Evolutionary conservation across 768 basidiomycete genomes (phyloP), one percentile per base, ranked within the genome.

Genomic region (Strobilomyces echinocephalus): DNA sequence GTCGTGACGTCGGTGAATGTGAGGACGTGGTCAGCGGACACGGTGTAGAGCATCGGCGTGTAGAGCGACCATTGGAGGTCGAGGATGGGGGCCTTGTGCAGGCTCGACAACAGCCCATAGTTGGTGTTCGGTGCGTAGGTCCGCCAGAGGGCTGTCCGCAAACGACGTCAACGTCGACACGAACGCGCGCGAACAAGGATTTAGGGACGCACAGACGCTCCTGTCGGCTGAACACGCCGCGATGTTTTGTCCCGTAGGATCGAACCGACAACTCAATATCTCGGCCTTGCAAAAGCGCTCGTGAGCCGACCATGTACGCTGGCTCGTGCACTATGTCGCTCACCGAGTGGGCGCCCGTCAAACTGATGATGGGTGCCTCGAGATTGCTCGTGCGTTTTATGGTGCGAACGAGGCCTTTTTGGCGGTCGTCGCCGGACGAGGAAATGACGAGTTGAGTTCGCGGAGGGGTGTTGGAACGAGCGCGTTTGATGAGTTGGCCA

Each of bases 71-170:
- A 97, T 55, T 92, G 91, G 1, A 95, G 80, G 75, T 97, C 94
- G 47, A 92, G 82, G 42, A 98, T 88, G 52, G 95, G 88, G 12
- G 90, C 88, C 73, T 97, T 97, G 68, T 91, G 85, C 47, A 89
- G 79, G 62, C 79, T 86, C 11, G 85, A 81, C 24, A 98, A 75
- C 3, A 92, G 81, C 21, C 84, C 95, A 61, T 95, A 97, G 77
- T 98, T 97, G 21, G 82, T 88, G 62, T 95, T 94, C 8, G 94
- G 92, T 15, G 91, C 73, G 53, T 95, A 97, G 1, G 93, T 95
- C 59, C 86, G 76, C 94, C 94, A 97, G 45, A 95, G 69, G 0
- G 93, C 90, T 93, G 53, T 47, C 18, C 45, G 26, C n/a, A n/a
- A n/a, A 24, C 24, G 15, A n/a, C 8, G 34, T 31, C 28, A 33